Evolutionary conservation across 768 basidiomycete species (phyloP).

Genomic region (Leccinum fibrillosum): DNA sequence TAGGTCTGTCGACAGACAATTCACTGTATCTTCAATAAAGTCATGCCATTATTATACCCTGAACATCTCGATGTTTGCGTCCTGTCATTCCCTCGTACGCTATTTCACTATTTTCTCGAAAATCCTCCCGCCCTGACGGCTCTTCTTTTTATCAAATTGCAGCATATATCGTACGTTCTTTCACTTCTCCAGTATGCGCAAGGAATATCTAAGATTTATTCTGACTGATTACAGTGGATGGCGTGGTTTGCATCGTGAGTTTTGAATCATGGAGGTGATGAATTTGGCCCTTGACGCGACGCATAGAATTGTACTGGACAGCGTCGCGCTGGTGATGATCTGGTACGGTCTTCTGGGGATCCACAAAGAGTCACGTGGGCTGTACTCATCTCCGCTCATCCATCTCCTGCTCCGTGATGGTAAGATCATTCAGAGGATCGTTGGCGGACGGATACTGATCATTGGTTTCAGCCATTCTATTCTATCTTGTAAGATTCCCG

Average conservation of each 20-base stretch:
- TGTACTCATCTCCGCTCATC: background rate
- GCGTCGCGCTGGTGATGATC: slow-evolving; percentile 4
- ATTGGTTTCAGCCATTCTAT: slow-evolving; percentile 1
- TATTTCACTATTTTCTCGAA: background rate
- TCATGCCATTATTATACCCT: background rate
- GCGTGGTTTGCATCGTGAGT: slow-evolving; percentile 8
- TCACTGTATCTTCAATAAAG: background rate
- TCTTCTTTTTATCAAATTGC: background rate
- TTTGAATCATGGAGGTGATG: background rate
- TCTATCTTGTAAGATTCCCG: background rate
- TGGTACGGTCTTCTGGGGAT: slow-evolving; percentile 2
- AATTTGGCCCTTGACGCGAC: background rate
- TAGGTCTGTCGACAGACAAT: no score
- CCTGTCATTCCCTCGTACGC: background rate
- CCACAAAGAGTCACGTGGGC: background rate
- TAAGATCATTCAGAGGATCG: background rate
- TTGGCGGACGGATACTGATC: background rate
- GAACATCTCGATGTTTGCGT: background rate
- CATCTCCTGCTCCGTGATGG: slow-evolving; percentile 10
- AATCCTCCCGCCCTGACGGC: background rate
- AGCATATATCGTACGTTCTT: slow-evolving; percentile 7
- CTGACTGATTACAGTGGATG: slow-evolving; percentile 6
- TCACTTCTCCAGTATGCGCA: background rate
- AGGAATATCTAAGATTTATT: background rate
- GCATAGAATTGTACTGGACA: slow-evolving; percentile 8